phyloP scores from a whole-genome alignment of 495 filamentous ascomycete species.

The Hypoxylon perforatum region DNA sequence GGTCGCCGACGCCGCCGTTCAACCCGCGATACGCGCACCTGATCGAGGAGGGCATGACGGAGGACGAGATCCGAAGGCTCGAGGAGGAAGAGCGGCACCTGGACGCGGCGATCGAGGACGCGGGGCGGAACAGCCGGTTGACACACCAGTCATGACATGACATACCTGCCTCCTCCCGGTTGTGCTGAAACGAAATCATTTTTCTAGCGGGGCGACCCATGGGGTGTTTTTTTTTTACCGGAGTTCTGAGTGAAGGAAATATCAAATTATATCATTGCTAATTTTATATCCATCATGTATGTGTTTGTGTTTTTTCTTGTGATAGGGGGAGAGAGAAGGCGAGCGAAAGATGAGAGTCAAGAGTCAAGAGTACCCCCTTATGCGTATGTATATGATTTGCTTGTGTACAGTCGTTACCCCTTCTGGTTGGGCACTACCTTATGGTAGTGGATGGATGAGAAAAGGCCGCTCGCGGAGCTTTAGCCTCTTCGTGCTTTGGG shows the following conservation, averaged over 20 bases:
- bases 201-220: neutral
- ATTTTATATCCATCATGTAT: constrained; percentile 21
- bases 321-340: neutral
- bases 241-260: constrained; percentile 5
- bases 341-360: constrained; percentile 1
- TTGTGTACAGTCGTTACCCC: constrained; percentile 24
- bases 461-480: too few species aligned
- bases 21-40: constrained; percentile 55
- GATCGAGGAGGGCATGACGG: constrained; percentile 64
- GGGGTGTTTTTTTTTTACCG: neutral
- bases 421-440: neutral
- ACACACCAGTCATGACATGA: constrained; percentile 2
- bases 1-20: constrained; percentile 40
- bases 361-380: constrained; percentile 16
- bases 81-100: constrained; percentile 62
- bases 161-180: too few species aligned
- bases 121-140: constrained; percentile 37
- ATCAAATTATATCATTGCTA: constrained; percentile 25
- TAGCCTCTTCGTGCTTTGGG: too few species aligned
- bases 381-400: constrained; percentile 24
- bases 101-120: constrained; percentile 59
- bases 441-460: neutral
- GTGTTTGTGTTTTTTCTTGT: neutral
- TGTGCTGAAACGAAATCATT: too few species aligned
- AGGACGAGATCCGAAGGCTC: constrained; percentile 56